Evolutionary conservation across 441 rosid genomes (phyloP).

Genomic region (Jatropha multifida): DNA sequence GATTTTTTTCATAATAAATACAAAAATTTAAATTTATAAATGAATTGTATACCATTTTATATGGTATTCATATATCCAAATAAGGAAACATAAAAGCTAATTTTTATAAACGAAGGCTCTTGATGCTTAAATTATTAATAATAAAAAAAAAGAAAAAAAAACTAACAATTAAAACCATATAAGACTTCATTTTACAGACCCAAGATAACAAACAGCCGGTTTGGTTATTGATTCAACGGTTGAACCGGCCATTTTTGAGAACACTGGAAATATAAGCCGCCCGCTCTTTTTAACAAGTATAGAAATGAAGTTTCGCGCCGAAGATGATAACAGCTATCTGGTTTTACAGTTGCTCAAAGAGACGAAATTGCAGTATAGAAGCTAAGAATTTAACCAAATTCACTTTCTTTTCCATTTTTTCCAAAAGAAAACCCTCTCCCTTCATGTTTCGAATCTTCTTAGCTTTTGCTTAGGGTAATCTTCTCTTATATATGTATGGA

Average conservation of each 20-base stretch:
- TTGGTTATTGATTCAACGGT: neutral
- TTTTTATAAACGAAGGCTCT: too few species aligned
- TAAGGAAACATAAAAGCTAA: too few species aligned
- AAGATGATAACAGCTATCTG: neutral
- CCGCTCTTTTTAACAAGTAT: neutral
- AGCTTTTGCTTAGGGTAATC: neutral
- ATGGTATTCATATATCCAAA: too few species aligned
- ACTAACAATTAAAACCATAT: too few species aligned
- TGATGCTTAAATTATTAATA: too few species aligned
- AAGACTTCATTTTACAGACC: too few species aligned
- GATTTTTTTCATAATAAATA: too few species aligned
- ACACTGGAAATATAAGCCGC: too few species aligned
- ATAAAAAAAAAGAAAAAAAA: neutral
- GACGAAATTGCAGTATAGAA: too few species aligned
- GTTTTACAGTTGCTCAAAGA: too few species aligned
- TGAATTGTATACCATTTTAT: too few species aligned
- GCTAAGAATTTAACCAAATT: neutral
- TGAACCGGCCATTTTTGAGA: neutral
- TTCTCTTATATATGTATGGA: neutral
- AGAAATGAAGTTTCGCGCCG: slow-evolving; percentile 17
- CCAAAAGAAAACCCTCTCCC: slow-evolving; percentile 21
- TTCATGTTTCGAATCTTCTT: neutral
- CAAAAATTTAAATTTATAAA: too few species aligned
- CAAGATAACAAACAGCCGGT: neutral
- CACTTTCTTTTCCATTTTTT: slow-evolving; percentile 8